Conservation (phyloP, 352 stramenopile genomes). For the Pythium oligandrum region DNA sequence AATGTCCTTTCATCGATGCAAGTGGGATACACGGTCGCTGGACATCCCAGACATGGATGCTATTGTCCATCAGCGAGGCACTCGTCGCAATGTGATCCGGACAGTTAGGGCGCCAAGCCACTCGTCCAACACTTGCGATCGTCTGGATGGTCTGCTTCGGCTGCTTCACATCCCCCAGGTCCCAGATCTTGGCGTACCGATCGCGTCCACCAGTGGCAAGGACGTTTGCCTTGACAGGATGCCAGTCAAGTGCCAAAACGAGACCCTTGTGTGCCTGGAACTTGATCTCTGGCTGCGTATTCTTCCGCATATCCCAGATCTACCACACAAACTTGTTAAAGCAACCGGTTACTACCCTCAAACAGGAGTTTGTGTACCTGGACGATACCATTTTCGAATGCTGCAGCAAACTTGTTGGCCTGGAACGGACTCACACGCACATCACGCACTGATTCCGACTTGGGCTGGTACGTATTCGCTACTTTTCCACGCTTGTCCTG, state of each 20-base stretch:
- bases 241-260: slow-evolving; percentile 81
- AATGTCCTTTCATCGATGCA: slow-evolving; percentile 82
- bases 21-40: slow-evolving; percentile 81
- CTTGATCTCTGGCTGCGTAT: slow-evolving; percentile 72
- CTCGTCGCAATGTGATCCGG: slow-evolving; percentile 81
- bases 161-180: slow-evolving; percentile 62
- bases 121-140: slow-evolving; percentile 77
- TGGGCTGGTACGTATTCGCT: slow-evolving; percentile 74
- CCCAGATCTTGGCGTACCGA: slow-evolving; percentile 87
- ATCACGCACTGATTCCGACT: slow-evolving; percentile 83
- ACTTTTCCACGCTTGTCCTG: slow-evolving; percentile 78
- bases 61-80: slow-evolving; percentile 82
- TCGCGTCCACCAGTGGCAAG: slow-evolving; percentile 79
- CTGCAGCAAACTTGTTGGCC: slow-evolving; percentile 70
- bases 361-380: slow-evolving; percentile 24
- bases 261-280: slow-evolving; percentile 86
- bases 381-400: slow-evolving; percentile 84
- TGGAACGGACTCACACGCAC: slow-evolving; percentile 75
- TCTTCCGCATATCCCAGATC: slow-evolving; percentile 86
- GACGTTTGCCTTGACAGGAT: slow-evolving; percentile 57
- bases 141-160: slow-evolving; percentile 83
- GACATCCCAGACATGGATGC: slow-evolving; percentile 84
- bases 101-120: slow-evolving; percentile 75
- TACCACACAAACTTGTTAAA: slow-evolving; percentile 6
- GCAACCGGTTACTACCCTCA: not conserved